These are phyloP conservation scores for Lasiodiplodia hormozganensis DNA, from an alignment of 2,329 filamentous ascomycete species.

Conservation along the genomic window DNA sequence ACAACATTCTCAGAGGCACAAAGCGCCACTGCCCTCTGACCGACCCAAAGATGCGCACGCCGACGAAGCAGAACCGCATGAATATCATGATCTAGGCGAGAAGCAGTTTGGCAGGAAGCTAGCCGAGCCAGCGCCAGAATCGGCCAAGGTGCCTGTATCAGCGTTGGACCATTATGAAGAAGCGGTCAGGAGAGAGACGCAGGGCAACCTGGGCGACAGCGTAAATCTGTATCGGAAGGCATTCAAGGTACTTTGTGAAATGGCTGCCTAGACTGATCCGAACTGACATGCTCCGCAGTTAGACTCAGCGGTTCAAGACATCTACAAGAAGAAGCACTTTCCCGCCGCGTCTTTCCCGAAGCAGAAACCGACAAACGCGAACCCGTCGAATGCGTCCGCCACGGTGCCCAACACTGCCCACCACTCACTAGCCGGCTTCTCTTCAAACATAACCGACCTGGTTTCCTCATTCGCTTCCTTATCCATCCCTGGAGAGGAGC, in stretches of 20 bases:
- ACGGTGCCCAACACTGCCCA: constrained; percentile 63
- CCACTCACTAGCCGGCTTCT: constrained; percentile 62
- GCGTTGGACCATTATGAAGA: constrained; percentile 93
- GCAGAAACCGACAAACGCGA: constrained; percentile 54
- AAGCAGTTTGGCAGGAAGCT: constrained; percentile 53
- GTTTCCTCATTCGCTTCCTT: constrained; percentile 77
- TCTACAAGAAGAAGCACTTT: constrained; percentile 92
- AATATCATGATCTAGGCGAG: constrained; percentile 55
- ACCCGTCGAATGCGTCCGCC: constrained; percentile 57
- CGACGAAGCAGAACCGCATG: constrained; percentile 47
- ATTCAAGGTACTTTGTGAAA: constrained; percentile 70
- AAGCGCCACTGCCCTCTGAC: constrained; percentile 32
- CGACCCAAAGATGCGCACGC: constrained; percentile 36
- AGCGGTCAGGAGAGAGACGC: constrained; percentile 85
- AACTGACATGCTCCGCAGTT: constrained; percentile 62
- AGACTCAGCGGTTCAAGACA: constrained; percentile 81
- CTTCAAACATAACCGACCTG: constrained; percentile 69
- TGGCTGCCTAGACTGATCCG: constrained; percentile 30
- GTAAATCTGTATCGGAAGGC: constrained; percentile 87
- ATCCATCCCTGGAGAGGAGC: constrained; percentile 70
- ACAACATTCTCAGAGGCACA: constrained; percentile 34
- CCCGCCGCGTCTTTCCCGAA: constrained; percentile 63
- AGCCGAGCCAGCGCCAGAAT: constrained; percentile 47
- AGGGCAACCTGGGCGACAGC: constrained; percentile 88
- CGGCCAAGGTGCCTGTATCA: constrained; percentile 65